Evolutionary conservation across 108 stramenopile species (phyloP).

Genomic region (Skeletonema marinoi): DNA sequence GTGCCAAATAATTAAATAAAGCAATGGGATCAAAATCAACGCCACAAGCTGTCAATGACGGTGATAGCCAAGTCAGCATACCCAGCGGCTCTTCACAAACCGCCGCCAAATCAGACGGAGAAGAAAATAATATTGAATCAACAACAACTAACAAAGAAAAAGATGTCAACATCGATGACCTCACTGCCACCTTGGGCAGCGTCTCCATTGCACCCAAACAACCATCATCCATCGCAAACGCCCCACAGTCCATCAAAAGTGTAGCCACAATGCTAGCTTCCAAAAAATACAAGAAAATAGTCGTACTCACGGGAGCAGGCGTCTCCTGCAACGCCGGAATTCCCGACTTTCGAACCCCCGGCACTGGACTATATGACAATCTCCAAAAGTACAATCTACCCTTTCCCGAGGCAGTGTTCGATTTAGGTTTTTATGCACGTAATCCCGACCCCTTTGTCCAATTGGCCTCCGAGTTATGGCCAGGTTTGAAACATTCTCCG

Average conservation of each 20-base stretch:
- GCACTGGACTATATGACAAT: conserved; percentile 91
- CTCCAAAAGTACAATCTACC: conserved; percentile 90
- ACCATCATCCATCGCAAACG: not conserved
- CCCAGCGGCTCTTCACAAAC: too few species aligned
- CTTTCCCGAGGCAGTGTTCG: conserved; percentile 92
- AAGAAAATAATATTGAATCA: too few species aligned
- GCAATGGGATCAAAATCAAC: not conserved
- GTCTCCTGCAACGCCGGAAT: conserved; percentile 86
- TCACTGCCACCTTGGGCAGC: conserved; percentile 20
- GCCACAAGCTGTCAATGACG: not conserved
- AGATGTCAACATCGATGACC: conserved; percentile 4
- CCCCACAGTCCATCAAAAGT: conserved; percentile 23
- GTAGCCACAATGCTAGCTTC: conserved; percentile 32
- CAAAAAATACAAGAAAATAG: conserved; percentile 44
- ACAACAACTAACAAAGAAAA: conserved; percentile 1
- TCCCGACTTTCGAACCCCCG: conserved; percentile 93
- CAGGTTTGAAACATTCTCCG: conserved; percentile 78
- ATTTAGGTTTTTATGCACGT: conserved; percentile 79
- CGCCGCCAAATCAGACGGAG: too few species aligned
- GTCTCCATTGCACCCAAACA: conserved; percentile 11
- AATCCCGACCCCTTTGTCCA: conserved; percentile 79
- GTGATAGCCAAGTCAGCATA: not conserved
- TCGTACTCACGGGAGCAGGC: conserved; percentile 63
- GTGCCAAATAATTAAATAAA: too few species aligned
- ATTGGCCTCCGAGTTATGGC: conserved; percentile 86